Conservation (phyloP, 1,284 basidiomycete genomes). For the Cyathus pygmaeus region DNA sequence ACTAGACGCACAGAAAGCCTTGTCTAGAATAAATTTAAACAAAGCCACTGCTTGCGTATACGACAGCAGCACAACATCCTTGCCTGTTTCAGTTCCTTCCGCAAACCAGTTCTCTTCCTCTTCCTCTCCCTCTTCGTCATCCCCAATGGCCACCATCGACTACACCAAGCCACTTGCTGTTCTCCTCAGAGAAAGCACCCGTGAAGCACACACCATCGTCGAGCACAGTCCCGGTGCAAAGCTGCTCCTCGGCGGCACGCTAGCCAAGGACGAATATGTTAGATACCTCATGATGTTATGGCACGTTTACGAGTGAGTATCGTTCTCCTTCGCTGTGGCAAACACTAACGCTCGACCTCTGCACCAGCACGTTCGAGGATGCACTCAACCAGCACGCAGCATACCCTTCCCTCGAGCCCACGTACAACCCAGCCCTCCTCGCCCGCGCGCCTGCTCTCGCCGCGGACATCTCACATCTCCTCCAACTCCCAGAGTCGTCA, state of each 20-base stretch:
- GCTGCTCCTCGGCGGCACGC: slow-evolving; percentile 68
- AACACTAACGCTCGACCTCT: neutral
- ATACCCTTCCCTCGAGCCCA: slow-evolving; percentile 71
- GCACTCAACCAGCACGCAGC: slow-evolving; percentile 71
- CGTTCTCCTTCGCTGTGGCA: neutral
- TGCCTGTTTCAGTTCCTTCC: neutral
- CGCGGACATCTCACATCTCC: slow-evolving; percentile 74
- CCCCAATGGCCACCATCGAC: slow-evolving; percentile 38
- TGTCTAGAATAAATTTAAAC: no score
- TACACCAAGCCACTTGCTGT: slow-evolving; percentile 56
- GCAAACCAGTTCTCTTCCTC: neutral
- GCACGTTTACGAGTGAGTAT: slow-evolving; percentile 81
- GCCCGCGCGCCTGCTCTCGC: slow-evolving; percentile 67
- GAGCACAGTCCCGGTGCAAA: slow-evolving; percentile 69
- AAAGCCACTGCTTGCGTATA: no score
- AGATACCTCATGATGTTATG: slow-evolving; percentile 81
- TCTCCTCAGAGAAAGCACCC: slow-evolving; percentile 66
- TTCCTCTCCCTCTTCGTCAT: slow-evolving; percentile 6
- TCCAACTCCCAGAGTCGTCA: slow-evolving; percentile 60
- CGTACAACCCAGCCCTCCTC: slow-evolving; percentile 77
- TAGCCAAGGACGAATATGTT: slow-evolving; percentile 73
- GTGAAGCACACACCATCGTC: slow-evolving; percentile 68
- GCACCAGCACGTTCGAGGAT: slow-evolving; percentile 67
- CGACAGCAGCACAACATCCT: neutral
- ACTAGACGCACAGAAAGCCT: no score